These are phyloP conservation scores for Rhizoclosmatium sp. DNA, from an alignment of 192 early-diverging fungal species.

Conservation along the genomic window DNA sequence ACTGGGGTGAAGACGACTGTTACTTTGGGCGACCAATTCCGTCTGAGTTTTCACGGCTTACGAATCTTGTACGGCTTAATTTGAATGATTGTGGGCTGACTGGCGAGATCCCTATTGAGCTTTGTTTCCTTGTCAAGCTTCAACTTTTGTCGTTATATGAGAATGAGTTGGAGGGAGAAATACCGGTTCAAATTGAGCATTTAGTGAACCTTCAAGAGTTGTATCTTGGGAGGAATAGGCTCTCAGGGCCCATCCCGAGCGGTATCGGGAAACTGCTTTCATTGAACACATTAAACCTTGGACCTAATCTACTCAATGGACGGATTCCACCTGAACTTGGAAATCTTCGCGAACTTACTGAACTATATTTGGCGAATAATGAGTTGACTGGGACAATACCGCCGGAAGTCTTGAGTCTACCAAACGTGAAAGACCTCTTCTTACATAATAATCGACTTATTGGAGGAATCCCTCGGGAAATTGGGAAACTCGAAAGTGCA, in stretches of 20 bases:
- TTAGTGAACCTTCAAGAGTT: slow-evolving; percentile 31
- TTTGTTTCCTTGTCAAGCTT: slow-evolving; percentile 7
- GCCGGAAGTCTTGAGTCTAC: slow-evolving; percentile 2
- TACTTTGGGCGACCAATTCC: slow-evolving; percentile 13
- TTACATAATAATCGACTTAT: slow-evolving; percentile 19
- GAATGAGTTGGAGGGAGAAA: slow-evolving; percentile 21
- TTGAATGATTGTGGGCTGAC: slow-evolving; percentile 29
- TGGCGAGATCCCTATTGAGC: slow-evolving; percentile 15
- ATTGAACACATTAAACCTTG: slow-evolving; percentile 22
- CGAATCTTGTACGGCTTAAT: slow-evolving; percentile 16
- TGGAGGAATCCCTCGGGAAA: slow-evolving; percentile 23
- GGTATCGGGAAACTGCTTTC: neutral
- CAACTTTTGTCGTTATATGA: slow-evolving; percentile 24
- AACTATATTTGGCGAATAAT: slow-evolving; percentile 38
- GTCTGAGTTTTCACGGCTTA: neutral
- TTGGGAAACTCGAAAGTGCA: slow-evolving; percentile 16
- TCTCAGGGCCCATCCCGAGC: slow-evolving; percentile 29
- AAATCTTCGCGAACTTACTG: slow-evolving; percentile 10
- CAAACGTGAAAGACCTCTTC: slow-evolving; percentile 11
- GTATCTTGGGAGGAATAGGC: slow-evolving; percentile 33
- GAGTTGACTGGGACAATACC: slow-evolving; percentile 34
- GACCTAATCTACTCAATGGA: slow-evolving; percentile 31
- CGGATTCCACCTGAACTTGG: slow-evolving; percentile 31
- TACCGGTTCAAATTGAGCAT: neutral
- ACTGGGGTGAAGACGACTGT: slow-evolving; percentile 25